Conservation (phyloP, 257 asterid species). For the Salvia splendens region DNA sequence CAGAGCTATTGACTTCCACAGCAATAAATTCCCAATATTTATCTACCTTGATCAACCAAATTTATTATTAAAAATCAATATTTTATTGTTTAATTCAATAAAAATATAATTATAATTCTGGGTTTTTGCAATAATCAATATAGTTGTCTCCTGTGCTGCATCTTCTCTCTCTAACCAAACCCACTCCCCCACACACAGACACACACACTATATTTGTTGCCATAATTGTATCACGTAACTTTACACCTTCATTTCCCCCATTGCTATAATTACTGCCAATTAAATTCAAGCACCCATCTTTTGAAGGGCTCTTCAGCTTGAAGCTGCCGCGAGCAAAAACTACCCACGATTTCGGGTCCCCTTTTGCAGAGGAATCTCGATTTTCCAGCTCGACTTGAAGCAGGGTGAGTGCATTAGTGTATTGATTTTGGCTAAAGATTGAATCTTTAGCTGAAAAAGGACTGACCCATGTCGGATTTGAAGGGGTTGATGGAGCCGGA, state of each 20-base stretch:
- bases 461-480: constrained; percentile 35
- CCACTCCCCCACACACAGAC: constrained; percentile 17
- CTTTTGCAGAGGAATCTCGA: constrained; percentile 25
- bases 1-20: constrained; percentile 1
- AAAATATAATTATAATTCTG: not conserved
- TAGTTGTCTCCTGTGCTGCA: not conserved
- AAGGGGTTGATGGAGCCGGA: constrained; percentile 61
- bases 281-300: constrained; percentile 29
- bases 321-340: constrained; percentile 20
- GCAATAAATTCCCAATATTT: not conserved
- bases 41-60: not conserved
- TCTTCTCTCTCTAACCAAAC: constrained; percentile 20
- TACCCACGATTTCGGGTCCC: constrained; percentile 27
- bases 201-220: constrained; percentile 25
- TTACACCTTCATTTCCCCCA: constrained; percentile 23
- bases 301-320: constrained; percentile 27
- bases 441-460: constrained; percentile 36
- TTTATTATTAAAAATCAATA: too few relatives aligned
- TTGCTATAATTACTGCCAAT: constrained; percentile 32
- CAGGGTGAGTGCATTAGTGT: constrained; percentile 25
- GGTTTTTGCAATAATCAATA: not conserved
- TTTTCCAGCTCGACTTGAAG: constrained; percentile 30
- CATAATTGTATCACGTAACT: constrained; percentile 38
- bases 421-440: constrained; percentile 26
- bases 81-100: not conserved